Percentiles rank a stretch among this genome's conserved stretches.
These are phyloP conservation scores for Protomyces inouyei DNA, from an alignment of 1,139 yeast species.

Conservation along the genomic window DNA sequence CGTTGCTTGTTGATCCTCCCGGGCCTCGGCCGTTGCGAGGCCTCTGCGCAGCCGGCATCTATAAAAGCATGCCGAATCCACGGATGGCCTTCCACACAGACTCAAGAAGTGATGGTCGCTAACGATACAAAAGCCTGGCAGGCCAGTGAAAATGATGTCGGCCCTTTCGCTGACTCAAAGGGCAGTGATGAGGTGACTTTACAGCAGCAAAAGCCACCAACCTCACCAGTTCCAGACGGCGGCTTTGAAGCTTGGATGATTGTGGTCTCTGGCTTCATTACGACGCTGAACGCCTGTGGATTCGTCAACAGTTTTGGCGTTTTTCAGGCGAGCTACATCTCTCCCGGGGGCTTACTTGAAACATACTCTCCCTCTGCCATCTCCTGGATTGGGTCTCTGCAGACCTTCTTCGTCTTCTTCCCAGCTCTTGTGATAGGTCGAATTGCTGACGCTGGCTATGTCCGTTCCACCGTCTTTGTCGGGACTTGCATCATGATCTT, in stretches of 20 bases:
- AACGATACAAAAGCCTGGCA: too few relatives aligned
- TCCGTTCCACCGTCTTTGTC: constrained; percentile 35
- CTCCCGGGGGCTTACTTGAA: constrained; percentile 43
- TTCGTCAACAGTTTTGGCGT: constrained; percentile 35
- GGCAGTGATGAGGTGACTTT: too few relatives aligned
- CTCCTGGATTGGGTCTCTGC: constrained; percentile 63
- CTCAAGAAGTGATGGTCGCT: too few relatives aligned
- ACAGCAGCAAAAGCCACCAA: too few relatives aligned
- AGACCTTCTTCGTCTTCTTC: constrained; percentile 50
- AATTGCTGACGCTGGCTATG: constrained; percentile 48
- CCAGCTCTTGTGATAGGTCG: constrained; percentile 59
- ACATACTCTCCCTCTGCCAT: constrained; percentile 45
- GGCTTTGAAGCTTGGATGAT: constrained; percentile 48
- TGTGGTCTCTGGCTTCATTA: constrained; percentile 35
- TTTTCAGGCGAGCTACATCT: constrained; percentile 53
- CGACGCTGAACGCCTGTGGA: constrained; percentile 35
- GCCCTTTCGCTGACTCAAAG: too few relatives aligned
- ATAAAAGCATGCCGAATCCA: too few relatives aligned
- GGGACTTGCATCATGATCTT: constrained; percentile 50
- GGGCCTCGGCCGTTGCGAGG: too few relatives aligned
- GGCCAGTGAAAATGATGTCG: too few relatives aligned
- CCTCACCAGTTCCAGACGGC: constrained; percentile 54
- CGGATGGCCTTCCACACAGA: too few relatives aligned
- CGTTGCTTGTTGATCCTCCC: too few relatives aligned
- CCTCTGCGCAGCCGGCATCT: too few relatives aligned